These are phyloP conservation scores for Huntiella savannae DNA, from an alignment of 2,329 filamentous ascomycete species.

Conservation along the genomic window DNA sequence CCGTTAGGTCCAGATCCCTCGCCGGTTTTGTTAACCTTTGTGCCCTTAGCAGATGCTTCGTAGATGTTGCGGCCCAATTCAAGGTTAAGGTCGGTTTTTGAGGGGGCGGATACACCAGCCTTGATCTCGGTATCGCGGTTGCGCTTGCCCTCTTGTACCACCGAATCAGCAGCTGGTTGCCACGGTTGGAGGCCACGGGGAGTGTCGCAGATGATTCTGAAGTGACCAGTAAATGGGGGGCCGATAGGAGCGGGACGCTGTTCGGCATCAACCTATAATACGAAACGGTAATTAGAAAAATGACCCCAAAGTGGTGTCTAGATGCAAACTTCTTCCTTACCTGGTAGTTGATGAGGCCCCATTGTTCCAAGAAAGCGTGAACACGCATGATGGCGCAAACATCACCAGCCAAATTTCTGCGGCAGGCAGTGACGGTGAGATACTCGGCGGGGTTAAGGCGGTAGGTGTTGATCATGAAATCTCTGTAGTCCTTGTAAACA, in stretches of 20 bases:
- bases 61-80: constrained; percentile 91
- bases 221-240: constrained; percentile 92
- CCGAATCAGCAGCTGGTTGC: constrained; percentile 69
- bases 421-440: constrained; percentile 86
- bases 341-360: constrained; percentile 98
- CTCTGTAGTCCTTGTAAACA: constrained; percentile 96
- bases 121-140: constrained; percentile 52
- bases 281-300: background rate
- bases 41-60: constrained; percentile 67
- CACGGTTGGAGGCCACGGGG: constrained; percentile 86
- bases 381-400: constrained; percentile 99
- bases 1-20: constrained; percentile 49
- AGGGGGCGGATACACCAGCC: constrained; percentile 42
- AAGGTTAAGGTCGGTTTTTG: constrained; percentile 73
- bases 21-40: constrained; percentile 48
- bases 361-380: constrained; percentile 93
- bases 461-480: constrained; percentile 99
- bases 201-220: constrained; percentile 88
- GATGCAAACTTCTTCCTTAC: constrained; percentile 26
- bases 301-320: background rate
- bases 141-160: constrained; percentile 41
- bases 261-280: constrained; percentile 70
- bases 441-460: constrained; percentile 91
- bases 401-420: constrained; percentile 86
- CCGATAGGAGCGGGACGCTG: constrained; percentile 88